Conservation (phyloP, 2,329 filamentous ascomycete species). For the Phialophora verrucosa region DNA sequence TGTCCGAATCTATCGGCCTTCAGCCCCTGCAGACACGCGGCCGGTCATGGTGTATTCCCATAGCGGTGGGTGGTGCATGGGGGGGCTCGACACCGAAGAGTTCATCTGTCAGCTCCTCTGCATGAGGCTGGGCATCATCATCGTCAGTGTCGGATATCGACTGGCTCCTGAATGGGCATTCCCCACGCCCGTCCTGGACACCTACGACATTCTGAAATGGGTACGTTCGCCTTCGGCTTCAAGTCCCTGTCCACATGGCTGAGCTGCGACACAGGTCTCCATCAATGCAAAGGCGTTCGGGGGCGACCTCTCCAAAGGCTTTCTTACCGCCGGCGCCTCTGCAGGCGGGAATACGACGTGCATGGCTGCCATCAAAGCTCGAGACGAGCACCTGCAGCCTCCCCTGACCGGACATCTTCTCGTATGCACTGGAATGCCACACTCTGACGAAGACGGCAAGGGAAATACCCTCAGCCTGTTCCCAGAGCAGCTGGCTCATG, state of each 20-base stretch:
- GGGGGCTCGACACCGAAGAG: conserved; percentile 29
- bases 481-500: conserved; percentile 19
- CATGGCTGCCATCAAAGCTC: conserved; percentile 21
- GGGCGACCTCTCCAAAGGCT: conserved; percentile 29
- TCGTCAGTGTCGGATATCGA: conserved; percentile 36
- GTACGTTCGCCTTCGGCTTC: conserved; percentile 18
- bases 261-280: conserved; percentile 16
- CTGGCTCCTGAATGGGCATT: conserved; percentile 34
- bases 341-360: conserved; percentile 22
- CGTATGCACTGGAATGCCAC: conserved; percentile 29
- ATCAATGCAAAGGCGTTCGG: conserved; percentile 23
- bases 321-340: conserved; percentile 25
- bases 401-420: conserved; percentile 26
- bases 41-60: conserved; percentile 31
- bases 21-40: not conserved
- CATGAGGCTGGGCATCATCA: conserved; percentile 27
- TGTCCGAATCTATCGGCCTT: conserved; percentile 27
- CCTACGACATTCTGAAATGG: conserved; percentile 44
- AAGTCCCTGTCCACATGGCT: not conserved
- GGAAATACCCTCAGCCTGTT: conserved; percentile 17
- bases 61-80: conserved; percentile 30
- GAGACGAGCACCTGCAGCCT: conserved; percentile 26
- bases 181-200: conserved; percentile 39
- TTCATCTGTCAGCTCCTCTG: conserved; percentile 29
- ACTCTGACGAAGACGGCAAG: conserved; percentile 10